phyloP scores from a whole-genome alignment of 129 eudicot species.

The Arctium minus region DNA sequence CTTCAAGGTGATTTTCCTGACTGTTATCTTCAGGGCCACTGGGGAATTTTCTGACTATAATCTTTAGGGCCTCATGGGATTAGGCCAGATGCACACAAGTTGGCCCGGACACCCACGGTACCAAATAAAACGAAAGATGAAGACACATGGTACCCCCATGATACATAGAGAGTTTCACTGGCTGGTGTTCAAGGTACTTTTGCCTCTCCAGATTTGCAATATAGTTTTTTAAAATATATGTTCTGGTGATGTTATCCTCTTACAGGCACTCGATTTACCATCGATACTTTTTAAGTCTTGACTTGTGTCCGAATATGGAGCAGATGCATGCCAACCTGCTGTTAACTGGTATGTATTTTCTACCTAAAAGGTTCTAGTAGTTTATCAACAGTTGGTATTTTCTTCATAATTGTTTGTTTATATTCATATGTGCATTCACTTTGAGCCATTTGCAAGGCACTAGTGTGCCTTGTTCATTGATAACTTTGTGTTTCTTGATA shows the following conservation, averaged over 20 bases:
- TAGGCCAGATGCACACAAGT: neutral
- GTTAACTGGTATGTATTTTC: neutral
- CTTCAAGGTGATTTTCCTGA: neutral
- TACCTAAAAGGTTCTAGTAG: neutral
- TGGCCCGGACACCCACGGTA: neutral
- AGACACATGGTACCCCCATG: neutral
- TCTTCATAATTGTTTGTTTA: neutral
- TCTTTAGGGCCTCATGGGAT: neutral
- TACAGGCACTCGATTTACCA: constrained; percentile 5
- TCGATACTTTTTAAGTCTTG: neutral
- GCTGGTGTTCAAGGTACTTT: constrained; percentile 17
- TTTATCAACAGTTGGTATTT: neutral
- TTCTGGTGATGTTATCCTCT: neutral
- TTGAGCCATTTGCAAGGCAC: neutral
- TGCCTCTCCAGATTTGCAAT: neutral
- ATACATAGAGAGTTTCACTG: neutral
- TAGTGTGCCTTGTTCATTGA: neutral
- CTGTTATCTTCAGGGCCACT: neutral
- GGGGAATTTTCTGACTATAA: neutral
- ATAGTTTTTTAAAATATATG: neutral
- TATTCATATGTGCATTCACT: neutral
- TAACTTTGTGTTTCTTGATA: neutral
- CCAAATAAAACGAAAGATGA: neutral
- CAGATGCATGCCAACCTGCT: neutral
- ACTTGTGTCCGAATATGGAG: constrained; percentile 8